Evolutionary conservation across 2,329 filamentous ascomycete genomes (phyloP), one percentile per base, ranked within the genome.

Genomic region (Diaporthe sp.): DNA sequence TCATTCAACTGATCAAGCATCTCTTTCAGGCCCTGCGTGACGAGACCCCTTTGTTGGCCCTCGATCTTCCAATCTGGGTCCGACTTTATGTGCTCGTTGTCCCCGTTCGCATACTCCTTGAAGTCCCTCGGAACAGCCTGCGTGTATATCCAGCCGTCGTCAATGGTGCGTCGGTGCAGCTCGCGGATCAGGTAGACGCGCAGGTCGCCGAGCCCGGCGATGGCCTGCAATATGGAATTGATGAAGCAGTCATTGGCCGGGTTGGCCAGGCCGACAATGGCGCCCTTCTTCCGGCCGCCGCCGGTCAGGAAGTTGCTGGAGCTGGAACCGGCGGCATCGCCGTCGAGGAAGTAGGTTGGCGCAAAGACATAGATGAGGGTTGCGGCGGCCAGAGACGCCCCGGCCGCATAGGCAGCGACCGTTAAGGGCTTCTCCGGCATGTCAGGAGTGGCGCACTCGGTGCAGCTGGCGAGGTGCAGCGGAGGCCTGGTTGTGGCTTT

Each of bases 281-380:
- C 94, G 75, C 94, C 94, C 81, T 95, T 96, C 84, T 95, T 97
- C 79, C 94, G 92, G 50, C 54, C 71, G 30, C 61, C 71, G 55
- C 74, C 75, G 12, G 79, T 79, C 25, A 83, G 77, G 22, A 80
- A 72, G 17, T 77, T 76, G 17, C 77, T 70, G n/a, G 76, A 76
- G 74, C 78, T 81, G 13, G 85, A 85, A 58, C 85, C 85, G 72
- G 89, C 90, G 76, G 92, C 89, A 73, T 97, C 94, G 81, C 93
- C 92, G 85, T 99, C 96, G 83, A 98, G 93, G 80, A 97, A 94
- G 84, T 96, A 98, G 70, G 96, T 98, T n/a, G 97, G 97, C 12
- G 93, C 95, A 85, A 99, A 98, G 79, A 98, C 96, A 85, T 98
- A 99, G 82, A 98, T 94, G 74, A 98, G 91, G 42, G 97, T 96